Conservation (phyloP, 306 rosid species). For the Casuarina equisetifolia region DNA sequence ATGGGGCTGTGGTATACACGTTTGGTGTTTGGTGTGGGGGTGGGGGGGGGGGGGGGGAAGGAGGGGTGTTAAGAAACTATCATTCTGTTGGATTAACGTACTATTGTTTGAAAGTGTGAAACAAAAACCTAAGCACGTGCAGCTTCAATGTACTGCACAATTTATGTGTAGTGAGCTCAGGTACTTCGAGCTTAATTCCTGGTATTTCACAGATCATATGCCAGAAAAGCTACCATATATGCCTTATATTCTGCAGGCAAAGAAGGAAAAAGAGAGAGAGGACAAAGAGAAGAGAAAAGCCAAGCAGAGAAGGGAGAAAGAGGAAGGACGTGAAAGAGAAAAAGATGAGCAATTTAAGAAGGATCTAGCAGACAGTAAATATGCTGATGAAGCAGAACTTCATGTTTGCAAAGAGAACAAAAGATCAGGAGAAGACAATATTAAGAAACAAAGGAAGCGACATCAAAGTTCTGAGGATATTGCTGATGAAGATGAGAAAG, state of each 20-base stretch:
- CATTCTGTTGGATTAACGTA: neutral
- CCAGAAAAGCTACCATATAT: slow-evolving; percentile 1
- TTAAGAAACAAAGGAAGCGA: slow-evolving; percentile 59
- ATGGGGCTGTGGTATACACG: too few relatives aligned
- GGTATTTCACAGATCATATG: slow-evolving; percentile 3
- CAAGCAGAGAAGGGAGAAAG: slow-evolving; percentile 75
- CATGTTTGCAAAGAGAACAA: slow-evolving; percentile 54
- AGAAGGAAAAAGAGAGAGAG: slow-evolving; percentile 82
- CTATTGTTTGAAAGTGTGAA: neutral
- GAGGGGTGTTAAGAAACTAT: neutral
- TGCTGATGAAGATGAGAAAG: slow-evolving; percentile 59
- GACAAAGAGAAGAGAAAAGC: slow-evolving; percentile 67
- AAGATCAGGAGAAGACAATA: slow-evolving; percentile 49
- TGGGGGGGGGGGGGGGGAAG: too few relatives aligned
- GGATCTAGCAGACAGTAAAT: slow-evolving; percentile 62
- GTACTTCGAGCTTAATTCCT: neutral
- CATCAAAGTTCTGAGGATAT: slow-evolving; percentile 62
- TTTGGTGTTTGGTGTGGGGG: too few relatives aligned
- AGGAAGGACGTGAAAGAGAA: slow-evolving; percentile 61
- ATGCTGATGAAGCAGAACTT: slow-evolving; percentile 49
- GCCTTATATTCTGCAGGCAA: slow-evolving; percentile 49
- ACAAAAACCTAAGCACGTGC: neutral
- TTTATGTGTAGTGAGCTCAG: neutral
- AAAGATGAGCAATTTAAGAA: slow-evolving; percentile 59
- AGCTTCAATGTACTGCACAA: neutral